A percentile compares a stretch with the other conserved stretches of the same genome.
Evolutionary conservation across 805 yeast species (phyloP).

Genomic region (Candida pini): DNA sequence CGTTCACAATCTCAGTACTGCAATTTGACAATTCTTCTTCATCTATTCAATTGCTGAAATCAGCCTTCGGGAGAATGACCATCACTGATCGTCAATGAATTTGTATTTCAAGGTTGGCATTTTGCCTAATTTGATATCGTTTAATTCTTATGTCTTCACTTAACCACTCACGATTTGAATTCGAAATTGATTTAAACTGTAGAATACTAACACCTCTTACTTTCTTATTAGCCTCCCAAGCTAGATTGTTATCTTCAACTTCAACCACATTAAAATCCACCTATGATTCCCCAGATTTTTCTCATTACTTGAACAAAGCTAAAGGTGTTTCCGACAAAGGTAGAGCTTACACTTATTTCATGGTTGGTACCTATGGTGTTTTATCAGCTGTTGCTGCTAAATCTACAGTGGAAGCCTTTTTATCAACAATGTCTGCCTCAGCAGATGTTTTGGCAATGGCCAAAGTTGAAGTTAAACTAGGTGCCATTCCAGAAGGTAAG

Average conservation of each 20-base stretch:
- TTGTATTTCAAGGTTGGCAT: background rate
- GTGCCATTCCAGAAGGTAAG: conserved; percentile 94
- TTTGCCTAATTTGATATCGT: background rate
- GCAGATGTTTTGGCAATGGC: conserved; percentile 99
- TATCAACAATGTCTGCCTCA: conserved; percentile 92
- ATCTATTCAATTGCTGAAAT: background rate
- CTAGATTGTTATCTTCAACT: conserved; percentile 48
- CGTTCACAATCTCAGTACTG: background rate
- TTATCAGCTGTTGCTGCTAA: conserved; percentile 92
- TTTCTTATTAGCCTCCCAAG: conserved; percentile 20
- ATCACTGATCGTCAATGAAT: background rate
- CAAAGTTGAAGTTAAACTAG: conserved; percentile 93
- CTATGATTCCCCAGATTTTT: conserved; percentile 89
- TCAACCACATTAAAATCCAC: conserved; percentile 56
- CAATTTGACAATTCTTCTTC: background rate
- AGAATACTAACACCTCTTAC: background rate
- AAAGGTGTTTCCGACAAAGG: conserved; percentile 62
- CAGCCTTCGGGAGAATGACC: background rate
- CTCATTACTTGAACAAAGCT: conserved; percentile 68
- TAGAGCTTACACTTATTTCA: conserved; percentile 90
- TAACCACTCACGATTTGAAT: background rate
- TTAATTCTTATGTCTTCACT: background rate
- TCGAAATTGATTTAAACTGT: conserved; percentile 9
- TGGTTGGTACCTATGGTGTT: conserved; percentile 94
- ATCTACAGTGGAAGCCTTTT: conserved; percentile 90